These are phyloP conservation scores for Ganoderma lucidum DNA, from an alignment of 1,284 basidiomycete species.

Conservation along the genomic window DNA sequence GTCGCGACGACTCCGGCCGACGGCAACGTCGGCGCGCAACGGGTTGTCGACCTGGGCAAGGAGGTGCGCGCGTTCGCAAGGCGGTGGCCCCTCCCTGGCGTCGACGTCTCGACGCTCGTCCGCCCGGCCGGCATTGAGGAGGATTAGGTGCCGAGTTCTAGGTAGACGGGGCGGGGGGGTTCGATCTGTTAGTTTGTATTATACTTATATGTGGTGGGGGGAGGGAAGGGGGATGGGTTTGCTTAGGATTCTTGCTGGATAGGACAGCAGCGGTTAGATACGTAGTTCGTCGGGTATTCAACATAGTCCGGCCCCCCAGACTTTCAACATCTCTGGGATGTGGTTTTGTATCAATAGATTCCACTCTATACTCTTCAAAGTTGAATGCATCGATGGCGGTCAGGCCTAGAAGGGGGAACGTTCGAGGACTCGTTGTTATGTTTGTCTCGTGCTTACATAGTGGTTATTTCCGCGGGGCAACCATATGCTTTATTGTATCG, in stretches of 20 bases:
- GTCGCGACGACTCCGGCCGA: constrained; percentile 79
- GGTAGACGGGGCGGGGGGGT: background rate
- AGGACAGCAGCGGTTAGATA: constrained; percentile 25
- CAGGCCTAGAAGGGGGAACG: too few relatives aligned
- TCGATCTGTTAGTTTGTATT: constrained; percentile 17
- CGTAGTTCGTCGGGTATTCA: constrained; percentile 39
- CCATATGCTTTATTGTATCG: too few relatives aligned
- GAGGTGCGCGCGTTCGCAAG: constrained; percentile 86
- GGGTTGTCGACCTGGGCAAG: constrained; percentile 75
- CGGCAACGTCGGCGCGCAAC: constrained; percentile 73
- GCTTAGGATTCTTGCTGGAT: constrained; percentile 16
- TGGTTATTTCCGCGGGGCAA: too few relatives aligned
- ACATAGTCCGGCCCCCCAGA: constrained; percentile 39
- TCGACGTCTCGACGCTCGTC: constrained; percentile 70
- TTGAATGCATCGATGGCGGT: background rate
- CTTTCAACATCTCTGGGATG: constrained; percentile 39
- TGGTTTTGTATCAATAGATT: constrained; percentile 35
- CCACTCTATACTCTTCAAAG: constrained; percentile 28
- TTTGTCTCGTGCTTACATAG: too few relatives aligned
- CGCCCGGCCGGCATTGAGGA: constrained; percentile 76
- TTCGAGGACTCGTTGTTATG: too few relatives aligned
- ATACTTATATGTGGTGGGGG: constrained; percentile 7
- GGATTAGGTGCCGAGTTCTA: constrained; percentile 35
- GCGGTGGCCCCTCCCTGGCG: constrained; percentile 93
- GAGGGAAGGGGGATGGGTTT: background rate